Evolutionary conservation across 805 yeast species (phyloP), one percentile per base, ranked within the genome.

Genomic region (Metschnikowia bowlesiae): DNA sequence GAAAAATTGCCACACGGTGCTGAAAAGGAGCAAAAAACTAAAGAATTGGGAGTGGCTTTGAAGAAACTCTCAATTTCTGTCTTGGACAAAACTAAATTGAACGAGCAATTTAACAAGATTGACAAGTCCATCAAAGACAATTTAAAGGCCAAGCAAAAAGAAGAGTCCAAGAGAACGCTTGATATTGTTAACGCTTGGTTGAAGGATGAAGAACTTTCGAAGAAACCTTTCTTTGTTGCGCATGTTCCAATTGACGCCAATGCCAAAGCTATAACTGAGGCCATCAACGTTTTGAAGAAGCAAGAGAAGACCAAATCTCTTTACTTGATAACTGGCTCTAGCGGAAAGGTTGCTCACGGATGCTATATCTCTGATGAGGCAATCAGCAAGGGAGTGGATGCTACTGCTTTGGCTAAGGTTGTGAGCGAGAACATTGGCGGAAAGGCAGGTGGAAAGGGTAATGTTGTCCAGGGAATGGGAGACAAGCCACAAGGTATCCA

Each of bases 401-500:
- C 95, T 47, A 78, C 84, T 51, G 90, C 81, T 30, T 78, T 90
- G 58, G 95, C 95, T 32, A 70, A 77, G 47, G 72, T 79, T 50
- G 98, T 87, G 40, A 75, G 91, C 41, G 70, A 74, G 35, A 74
- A 77, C 61, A 82, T 94, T 60, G 99, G 99, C 57, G 99, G 99
- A 70, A 89, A 87, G 69, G 95, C 96, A 51, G 99, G 99, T 73
- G 99, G 99, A 69, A 94, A 89, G 73, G 98, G 97, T 56, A 88
- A 89, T 58, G 84, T 91, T 49, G 89, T 89, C 60, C 99, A 94
- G 75, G 99, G 99, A 71, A 87, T 89, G 84, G 99, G 99, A 61
- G 89, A 85, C 60, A 86, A 89, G 55, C 78, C 84, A 35, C 76
- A 71, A 33, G 88, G 87, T 55, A 76, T 89, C 47, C 77, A 76